A percentile compares a stretch with the other conserved stretches of the same genome.
phyloP scores from a whole-genome alignment of 2,329 filamentous ascomycete species.

The Aurifilum marmelostoma region DNA sequence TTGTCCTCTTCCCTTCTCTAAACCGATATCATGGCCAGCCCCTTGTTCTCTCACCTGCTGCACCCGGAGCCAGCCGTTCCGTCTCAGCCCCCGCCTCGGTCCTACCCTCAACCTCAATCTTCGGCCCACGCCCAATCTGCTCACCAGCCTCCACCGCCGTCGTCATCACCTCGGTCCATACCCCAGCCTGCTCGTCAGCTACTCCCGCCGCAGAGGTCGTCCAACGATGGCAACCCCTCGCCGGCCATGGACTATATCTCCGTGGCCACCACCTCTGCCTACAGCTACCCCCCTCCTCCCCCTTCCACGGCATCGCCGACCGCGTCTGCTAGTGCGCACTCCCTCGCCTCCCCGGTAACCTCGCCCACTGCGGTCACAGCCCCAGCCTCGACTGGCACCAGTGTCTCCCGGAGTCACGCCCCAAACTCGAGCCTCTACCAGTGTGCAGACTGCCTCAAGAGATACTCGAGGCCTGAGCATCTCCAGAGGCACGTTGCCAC shows the following conservation, averaged over 20 bases:
- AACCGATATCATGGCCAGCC: slow-evolving; percentile 26
- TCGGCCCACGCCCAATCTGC: slow-evolving; percentile 3
- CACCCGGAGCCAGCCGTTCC: slow-evolving; percentile 21
- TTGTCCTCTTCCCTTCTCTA: not conserved
- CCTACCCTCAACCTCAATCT: slow-evolving; percentile 6
- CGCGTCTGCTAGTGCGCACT: slow-evolving; percentile 21
- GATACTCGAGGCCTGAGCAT: slow-evolving; percentile 58
- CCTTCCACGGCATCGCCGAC: slow-evolving; percentile 18
- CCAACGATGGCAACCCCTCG: not conserved
- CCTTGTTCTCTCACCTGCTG: slow-evolving; percentile 31
- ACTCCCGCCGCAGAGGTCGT: not conserved
- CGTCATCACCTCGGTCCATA: not conserved
- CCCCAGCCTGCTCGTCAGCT: slow-evolving; percentile 2
- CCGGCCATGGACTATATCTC: not conserved
- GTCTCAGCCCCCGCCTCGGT: not conserved
- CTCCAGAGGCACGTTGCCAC: slow-evolving; percentile 56
- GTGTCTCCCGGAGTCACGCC: slow-evolving; percentile 32
- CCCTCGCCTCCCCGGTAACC: slow-evolving; percentile 22
- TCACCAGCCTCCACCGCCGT: slow-evolving; percentile 1
- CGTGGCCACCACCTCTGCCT: slow-evolving; percentile 13
- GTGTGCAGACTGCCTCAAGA: slow-evolving; percentile 54
- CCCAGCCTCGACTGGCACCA: slow-evolving; percentile 6
- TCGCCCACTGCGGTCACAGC: slow-evolving; percentile 33
- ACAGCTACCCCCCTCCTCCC: slow-evolving; percentile 16
- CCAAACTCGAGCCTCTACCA: slow-evolving; percentile 44